Evolutionary conservation across 2,329 filamentous ascomycete genomes (phyloP), one percentile per base, ranked within the genome.

Genomic region (Cordyceps cicadae): DNA sequence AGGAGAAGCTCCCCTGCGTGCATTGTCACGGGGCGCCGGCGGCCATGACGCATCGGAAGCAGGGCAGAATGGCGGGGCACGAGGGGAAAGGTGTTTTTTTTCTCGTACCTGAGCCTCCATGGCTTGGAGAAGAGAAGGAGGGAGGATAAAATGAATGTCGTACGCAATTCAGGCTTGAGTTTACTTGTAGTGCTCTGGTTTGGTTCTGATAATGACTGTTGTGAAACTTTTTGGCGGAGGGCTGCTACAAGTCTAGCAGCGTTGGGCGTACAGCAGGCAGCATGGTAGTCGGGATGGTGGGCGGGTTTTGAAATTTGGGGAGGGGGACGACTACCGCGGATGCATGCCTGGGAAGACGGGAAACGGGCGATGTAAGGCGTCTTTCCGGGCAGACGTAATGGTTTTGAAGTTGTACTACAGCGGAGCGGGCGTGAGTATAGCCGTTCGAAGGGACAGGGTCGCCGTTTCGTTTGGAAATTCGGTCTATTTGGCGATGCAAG

Each of bases 81-180:
- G 48, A 55, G 50, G 53, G 48, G 60, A 41, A 61, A 59, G 60
- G 46, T 29, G 32, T 58, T 24, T 60, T 58, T 59, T 57, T 51
- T 43, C 21, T 55, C 73, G 64, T 71, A 79, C 77, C 76, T 79
- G 77, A 72, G 74, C 76, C 70, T 79, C 77, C 77, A 79, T 79
- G 64, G 69, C 77, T 65, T 64, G 58, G 63, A 64, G 62, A 64
- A 66, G 68, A 46, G 59, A 32, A 24, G 39, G 43, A 59, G 58
- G n/a, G 41, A 2, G 43, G 17, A n/a, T 19, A 59, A 54, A 64
- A 62, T 61, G 56, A 64, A 54, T 52, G 52, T 63, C 62, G 63
- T 63, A 62, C 46, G 64, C 67, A 62, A 59, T 54, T 54, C 45
- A 37, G 34, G 9, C 21, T 7, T 26, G 49, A 24, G 45, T 37